Evolutionary conservation across 768 basidiomycete species (phyloP).

Genomic region (Hemileccinum rubropunctum): DNA sequence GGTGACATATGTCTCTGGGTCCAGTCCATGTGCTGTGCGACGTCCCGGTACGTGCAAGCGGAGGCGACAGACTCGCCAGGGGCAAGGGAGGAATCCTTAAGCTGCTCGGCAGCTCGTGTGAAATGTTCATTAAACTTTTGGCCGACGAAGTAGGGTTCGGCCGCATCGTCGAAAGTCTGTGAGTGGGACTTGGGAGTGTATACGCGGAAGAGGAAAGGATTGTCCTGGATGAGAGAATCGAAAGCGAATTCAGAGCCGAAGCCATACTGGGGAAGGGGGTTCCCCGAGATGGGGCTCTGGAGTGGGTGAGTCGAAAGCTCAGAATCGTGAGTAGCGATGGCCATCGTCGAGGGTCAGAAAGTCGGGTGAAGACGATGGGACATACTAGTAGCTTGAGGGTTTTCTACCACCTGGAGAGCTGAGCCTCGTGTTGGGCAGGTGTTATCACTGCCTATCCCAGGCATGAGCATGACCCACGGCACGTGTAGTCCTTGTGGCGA

Average conservation of each 20-base stretch:
- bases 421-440: slow-evolving; percentile 32
- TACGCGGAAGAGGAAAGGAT: slow-evolving; percentile 77
- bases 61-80: slow-evolving; percentile 31
- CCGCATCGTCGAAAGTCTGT: slow-evolving; percentile 45
- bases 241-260: slow-evolving; percentile 65
- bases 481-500: slow-evolving; percentile 24
- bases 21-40: slow-evolving; percentile 73
- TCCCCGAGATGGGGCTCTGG: slow-evolving; percentile 22
- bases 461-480: slow-evolving; percentile 11
- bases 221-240: slow-evolving; percentile 55
- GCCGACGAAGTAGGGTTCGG: slow-evolving; percentile 67
- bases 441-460: slow-evolving; percentile 31
- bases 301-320: slow-evolving; percentile 11
- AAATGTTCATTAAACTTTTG: slow-evolving; percentile 55
- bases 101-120: slow-evolving; percentile 37
- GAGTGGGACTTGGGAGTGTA: slow-evolving; percentile 69
- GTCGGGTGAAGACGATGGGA: slow-evolving; percentile 7
- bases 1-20: slow-evolving; percentile 67
- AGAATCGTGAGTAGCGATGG: slow-evolving; percentile 14
- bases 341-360: slow-evolving; percentile 23
- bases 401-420: slow-evolving; percentile 27
- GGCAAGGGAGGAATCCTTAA: slow-evolving; percentile 29
- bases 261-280: slow-evolving; percentile 65
- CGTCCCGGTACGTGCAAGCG: slow-evolving; percentile 54
- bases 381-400: slow-evolving; percentile 6